Percentiles rank a stretch among this genome's conserved stretches.
These are phyloP conservation scores for Kodamaea kakaduensis DNA, from an alignment of 805 yeast genomes.

Conservation along the genomic window DNA sequence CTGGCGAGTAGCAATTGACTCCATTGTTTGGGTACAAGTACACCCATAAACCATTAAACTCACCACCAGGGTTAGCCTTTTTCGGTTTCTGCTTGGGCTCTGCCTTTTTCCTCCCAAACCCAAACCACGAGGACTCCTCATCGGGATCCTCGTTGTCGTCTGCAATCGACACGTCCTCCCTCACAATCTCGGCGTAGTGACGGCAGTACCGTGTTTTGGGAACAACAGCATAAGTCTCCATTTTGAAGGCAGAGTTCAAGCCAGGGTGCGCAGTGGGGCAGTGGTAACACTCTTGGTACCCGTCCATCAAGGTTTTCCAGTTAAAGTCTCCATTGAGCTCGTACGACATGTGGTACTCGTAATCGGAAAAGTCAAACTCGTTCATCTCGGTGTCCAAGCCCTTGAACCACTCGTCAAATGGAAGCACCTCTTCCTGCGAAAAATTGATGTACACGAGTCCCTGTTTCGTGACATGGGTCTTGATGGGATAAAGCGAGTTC, in stretches of 20 bases:
- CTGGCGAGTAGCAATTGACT: slow-evolving; percentile 61
- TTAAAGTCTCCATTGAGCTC: slow-evolving; percentile 61
- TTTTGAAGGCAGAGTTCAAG: slow-evolving; percentile 50
- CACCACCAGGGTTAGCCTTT: slow-evolving; percentile 55
- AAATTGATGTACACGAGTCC: slow-evolving; percentile 58
- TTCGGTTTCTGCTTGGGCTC: slow-evolving; percentile 14
- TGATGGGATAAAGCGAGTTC: slow-evolving; percentile 52
- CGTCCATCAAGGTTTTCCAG: slow-evolving; percentile 67
- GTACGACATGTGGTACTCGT: slow-evolving; percentile 61
- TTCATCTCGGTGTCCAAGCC: slow-evolving; percentile 51
- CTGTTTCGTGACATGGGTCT: slow-evolving; percentile 50
- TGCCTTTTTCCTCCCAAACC: slow-evolving; percentile 37
- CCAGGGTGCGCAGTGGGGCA: slow-evolving; percentile 70
- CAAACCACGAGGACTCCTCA: slow-evolving; percentile 46
- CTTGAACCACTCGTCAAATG: slow-evolving; percentile 50
- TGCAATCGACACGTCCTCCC: slow-evolving; percentile 29
- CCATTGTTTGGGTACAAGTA: slow-evolving; percentile 60
- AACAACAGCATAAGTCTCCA: slow-evolving; percentile 63
- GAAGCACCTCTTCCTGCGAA: slow-evolving; percentile 39
- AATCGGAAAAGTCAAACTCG: slow-evolving; percentile 57
- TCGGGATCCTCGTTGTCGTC: slow-evolving; percentile 28
- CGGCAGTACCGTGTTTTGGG: slow-evolving; percentile 58
- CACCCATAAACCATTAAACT: slow-evolving; percentile 60
- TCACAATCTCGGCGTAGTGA: slow-evolving; percentile 54
- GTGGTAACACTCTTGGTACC: slow-evolving; percentile 65